Conservation (phyloP, 306 rosid species). For the Luffa acutangula region DNA sequence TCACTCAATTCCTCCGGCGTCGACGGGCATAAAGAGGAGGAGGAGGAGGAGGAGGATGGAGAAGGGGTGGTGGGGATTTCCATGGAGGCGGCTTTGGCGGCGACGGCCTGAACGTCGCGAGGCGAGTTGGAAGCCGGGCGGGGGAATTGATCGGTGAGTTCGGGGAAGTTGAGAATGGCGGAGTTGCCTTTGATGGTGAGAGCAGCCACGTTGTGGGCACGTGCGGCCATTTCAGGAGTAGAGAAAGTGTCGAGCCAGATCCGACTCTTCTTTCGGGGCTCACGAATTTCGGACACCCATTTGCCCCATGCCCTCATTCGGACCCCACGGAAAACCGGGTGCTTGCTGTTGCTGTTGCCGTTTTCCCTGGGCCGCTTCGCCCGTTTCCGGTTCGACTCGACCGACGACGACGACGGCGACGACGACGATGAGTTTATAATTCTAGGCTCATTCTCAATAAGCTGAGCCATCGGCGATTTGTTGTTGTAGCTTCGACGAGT, state of each 20-base stretch:
- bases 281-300: constrained; percentile 98
- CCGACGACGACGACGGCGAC: not conserved
- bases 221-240: constrained; percentile 95
- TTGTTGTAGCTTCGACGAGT: no score
- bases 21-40: constrained; percentile 9
- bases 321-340: constrained; percentile 78
- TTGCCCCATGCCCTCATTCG: constrained; percentile 97
- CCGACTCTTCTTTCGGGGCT: constrained; percentile 84
- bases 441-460: not conserved
- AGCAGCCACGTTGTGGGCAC: constrained; percentile 96
- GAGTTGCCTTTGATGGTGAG: constrained; percentile 67
- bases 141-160: constrained; percentile 49
- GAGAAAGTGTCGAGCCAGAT: constrained; percentile 96
- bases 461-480: not conserved
- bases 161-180: constrained; percentile 91
- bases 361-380: constrained; percentile 30
- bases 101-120: constrained; percentile 79
- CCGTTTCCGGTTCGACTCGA: constrained; percentile 25
- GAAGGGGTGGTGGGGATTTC: constrained; percentile 5
- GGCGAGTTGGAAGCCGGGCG: constrained; percentile 74
- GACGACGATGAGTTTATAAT: not conserved
- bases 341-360: constrained; percentile 27
- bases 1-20: constrained; percentile 66
- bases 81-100: constrained; percentile 79
- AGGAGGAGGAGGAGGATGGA: constrained; percentile 3